Percentiles rank a stretch among this genome's conserved stretches.
Evolutionary conservation across 768 basidiomycete species (phyloP).

Genomic region (Punctularia strigosozonata): DNA sequence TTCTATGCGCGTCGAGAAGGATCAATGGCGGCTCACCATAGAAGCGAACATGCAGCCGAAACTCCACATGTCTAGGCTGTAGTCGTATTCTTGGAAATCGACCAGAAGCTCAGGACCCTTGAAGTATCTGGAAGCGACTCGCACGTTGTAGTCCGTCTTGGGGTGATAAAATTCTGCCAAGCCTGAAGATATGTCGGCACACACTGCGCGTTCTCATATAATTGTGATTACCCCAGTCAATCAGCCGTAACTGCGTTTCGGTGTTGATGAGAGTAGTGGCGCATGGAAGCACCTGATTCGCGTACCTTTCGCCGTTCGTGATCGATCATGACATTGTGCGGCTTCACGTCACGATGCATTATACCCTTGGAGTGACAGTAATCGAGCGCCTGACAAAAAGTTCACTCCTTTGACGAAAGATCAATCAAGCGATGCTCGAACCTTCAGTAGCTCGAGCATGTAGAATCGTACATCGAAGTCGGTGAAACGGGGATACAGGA

Average conservation of each 20-base stretch:
- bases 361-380: slow-evolving; percentile 98
- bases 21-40: slow-evolving; percentile 50
- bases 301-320: slow-evolving; percentile 88
- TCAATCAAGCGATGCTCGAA: slow-evolving; percentile 14
- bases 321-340: slow-evolving; percentile 99
- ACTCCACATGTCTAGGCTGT: slow-evolving; percentile 98
- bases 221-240: slow-evolving; percentile 99
- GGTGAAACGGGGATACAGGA: slow-evolving; percentile 88
- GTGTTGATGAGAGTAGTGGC: not conserved
- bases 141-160: slow-evolving; percentile 94
- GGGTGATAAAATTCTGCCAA: slow-evolving; percentile 98
- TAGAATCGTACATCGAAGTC: slow-evolving; percentile 95
- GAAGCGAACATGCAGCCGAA: slow-evolving; percentile 98
- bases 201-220: no score
- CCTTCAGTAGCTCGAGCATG: slow-evolving; percentile 94
- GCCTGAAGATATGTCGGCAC: no score
- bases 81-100: slow-evolving; percentile 98
- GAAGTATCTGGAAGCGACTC: slow-evolving; percentile 95
- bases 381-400: slow-evolving; percentile 63
- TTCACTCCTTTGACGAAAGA: slow-evolving; percentile 1
- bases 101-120: slow-evolving; percentile 95
- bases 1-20: no score
- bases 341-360: slow-evolving; percentile 98
- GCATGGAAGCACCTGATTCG: slow-evolving; percentile 3
- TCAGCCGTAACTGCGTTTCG: slow-evolving; percentile 68